phyloP scores from a whole-genome alignment of 2,329 filamentous ascomycete genomes.

The Cladosporium halotolerans region DNA sequence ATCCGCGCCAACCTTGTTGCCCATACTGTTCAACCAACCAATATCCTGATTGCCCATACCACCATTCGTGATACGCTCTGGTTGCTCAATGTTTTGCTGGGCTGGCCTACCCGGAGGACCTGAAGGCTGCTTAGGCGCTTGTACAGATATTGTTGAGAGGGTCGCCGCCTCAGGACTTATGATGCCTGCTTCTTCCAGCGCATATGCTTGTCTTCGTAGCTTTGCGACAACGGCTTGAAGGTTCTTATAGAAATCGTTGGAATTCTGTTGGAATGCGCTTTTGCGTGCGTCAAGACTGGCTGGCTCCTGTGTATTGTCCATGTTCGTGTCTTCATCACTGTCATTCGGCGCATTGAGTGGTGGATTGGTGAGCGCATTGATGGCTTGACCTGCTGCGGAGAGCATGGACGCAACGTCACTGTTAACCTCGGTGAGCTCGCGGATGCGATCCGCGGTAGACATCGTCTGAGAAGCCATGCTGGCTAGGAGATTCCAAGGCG shows the following conservation, averaged over 20 bases:
- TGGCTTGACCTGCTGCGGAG: slow-evolving; percentile 53
- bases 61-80: slow-evolving; percentile 35
- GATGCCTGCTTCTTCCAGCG: slow-evolving; percentile 74
- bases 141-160: slow-evolving; percentile 21
- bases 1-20: slow-evolving; percentile 71
- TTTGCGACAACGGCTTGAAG: slow-evolving; percentile 69
- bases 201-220: slow-evolving; percentile 69
- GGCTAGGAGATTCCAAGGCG: background rate
- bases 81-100: slow-evolving; percentile 14
- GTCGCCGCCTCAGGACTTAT: slow-evolving; percentile 45
- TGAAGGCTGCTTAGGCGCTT: slow-evolving; percentile 16
- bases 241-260: slow-evolving; percentile 60
- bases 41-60: slow-evolving; percentile 62
- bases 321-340: slow-evolving; percentile 27
- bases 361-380: slow-evolving; percentile 56
- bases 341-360: slow-evolving; percentile 28
- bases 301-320: slow-evolving; percentile 47
- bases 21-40: slow-evolving; percentile 82
- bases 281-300: slow-evolving; percentile 49
- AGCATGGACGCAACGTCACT: slow-evolving; percentile 51
- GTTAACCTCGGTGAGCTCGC: slow-evolving; percentile 75
- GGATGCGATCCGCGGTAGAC: slow-evolving; percentile 69
- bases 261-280: slow-evolving; percentile 50
- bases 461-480: slow-evolving; percentile 33
- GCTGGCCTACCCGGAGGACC: slow-evolving; percentile 15